These are phyloP conservation scores for Mycena filopes DNA, from an alignment of 768 basidiomycete species.

Conservation along the genomic window DNA sequence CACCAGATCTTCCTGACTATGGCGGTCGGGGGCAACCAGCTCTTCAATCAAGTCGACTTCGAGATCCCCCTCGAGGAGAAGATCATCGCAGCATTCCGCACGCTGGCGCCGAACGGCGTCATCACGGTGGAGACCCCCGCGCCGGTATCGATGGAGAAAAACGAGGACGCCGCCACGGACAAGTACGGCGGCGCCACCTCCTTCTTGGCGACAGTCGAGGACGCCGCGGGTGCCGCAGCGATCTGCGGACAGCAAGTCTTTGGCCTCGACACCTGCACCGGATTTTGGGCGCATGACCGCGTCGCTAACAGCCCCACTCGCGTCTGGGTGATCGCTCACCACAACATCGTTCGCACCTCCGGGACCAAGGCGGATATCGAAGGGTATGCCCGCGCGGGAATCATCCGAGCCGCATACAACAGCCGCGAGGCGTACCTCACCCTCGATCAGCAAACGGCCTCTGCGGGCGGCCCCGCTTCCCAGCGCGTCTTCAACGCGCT, in stretches of 20 bases:
- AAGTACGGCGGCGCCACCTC: background rate
- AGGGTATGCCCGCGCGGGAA: background rate
- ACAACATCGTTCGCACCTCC: background rate
- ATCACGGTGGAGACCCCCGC: background rate
- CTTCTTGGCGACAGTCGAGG: background rate
- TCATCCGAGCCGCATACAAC: background rate
- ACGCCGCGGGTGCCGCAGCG: background rate
- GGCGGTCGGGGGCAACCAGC: conserved; percentile 9
- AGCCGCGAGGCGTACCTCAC: background rate
- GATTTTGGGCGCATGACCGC: background rate
- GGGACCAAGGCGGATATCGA: background rate
- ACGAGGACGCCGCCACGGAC: background rate
- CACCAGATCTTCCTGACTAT: background rate
- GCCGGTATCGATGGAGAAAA: background rate
- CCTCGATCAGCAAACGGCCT: conserved; percentile 2
- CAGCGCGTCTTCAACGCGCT: conserved; percentile 10
- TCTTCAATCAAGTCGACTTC: background rate
- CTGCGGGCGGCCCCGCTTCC: background rate
- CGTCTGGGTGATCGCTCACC: background rate
- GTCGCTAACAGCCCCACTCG: background rate
- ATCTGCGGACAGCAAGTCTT: background rate
- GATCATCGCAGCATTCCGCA: background rate
- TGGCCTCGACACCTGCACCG: background rate
- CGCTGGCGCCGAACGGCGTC: background rate
- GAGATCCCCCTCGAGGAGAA: background rate